phyloP scores from a whole-genome alignment of 805 yeast genomes.

The Teunomyces pallodes region DNA sequence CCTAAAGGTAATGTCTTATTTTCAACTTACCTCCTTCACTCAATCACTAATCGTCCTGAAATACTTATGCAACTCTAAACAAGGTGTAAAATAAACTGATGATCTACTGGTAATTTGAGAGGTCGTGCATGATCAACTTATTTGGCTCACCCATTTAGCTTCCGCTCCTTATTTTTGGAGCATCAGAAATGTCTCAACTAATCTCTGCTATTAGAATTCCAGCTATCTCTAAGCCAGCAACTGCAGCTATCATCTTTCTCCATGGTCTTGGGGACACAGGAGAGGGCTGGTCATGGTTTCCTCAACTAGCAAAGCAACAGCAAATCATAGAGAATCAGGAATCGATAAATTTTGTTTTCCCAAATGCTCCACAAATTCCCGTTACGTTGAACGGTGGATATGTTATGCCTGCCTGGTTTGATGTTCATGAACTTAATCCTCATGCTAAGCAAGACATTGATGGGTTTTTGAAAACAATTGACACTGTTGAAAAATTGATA shows the following conservation, averaged over 20 bases:
- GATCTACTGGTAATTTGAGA: too few relatives aligned
- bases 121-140: too few relatives aligned
- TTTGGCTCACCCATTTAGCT: too few relatives aligned
- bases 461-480: conserved; percentile 54
- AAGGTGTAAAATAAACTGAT: too few relatives aligned
- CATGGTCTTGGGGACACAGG: conserved; percentile 96
- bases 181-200: conserved; percentile 6
- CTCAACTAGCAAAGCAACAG: conserved; percentile 53
- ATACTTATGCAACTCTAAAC: too few relatives aligned
- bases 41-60: too few relatives aligned
- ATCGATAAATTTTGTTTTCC: conserved; percentile 69
- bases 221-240: conserved; percentile 28
- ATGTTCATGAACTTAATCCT: conserved; percentile 53
- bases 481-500: conserved; percentile 44
- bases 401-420: conserved; percentile 85
- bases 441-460: conserved; percentile 47
- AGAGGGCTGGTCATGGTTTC: conserved; percentile 82
- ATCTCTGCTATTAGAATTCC: conserved; percentile 26
- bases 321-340: conserved; percentile 48
- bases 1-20: too few relatives aligned
- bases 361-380: conserved; percentile 79
- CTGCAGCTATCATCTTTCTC: conserved; percentile 64
- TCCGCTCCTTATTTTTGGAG: too few relatives aligned
- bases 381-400: conserved; percentile 67
- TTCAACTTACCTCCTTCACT: too few relatives aligned